Conservation (phyloP, 2,329 filamentous ascomycete genomes). For the Cladosporium cucumerinum region DNA sequence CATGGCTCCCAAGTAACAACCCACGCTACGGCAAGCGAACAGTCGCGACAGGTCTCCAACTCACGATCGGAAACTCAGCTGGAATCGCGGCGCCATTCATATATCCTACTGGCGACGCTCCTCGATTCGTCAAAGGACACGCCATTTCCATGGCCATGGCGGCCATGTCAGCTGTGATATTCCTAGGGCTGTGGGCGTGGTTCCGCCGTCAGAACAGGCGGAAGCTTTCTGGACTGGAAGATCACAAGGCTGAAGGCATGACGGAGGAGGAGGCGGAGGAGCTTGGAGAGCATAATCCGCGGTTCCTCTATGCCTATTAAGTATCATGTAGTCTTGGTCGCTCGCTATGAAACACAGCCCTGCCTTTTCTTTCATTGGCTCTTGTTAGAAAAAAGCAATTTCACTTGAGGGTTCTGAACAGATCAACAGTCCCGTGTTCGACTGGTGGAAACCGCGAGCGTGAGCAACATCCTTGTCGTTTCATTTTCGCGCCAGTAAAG, state of each 20-base stretch:
- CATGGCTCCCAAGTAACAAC: constrained; percentile 56
- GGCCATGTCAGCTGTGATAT: constrained; percentile 36
- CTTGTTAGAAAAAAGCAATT: not conserved
- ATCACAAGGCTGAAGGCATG: constrained; percentile 40
- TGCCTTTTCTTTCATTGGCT: not conserved
- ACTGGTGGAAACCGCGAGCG: not conserved
- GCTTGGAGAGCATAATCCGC: constrained; percentile 45
- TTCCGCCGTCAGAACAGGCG: constrained; percentile 38
- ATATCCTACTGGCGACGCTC: constrained; percentile 45
- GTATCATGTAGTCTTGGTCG: not conserved
- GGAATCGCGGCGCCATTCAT: constrained; percentile 59
- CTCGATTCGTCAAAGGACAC: constrained; percentile 50
- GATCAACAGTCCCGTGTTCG: not conserved
- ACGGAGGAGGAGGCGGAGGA: constrained; percentile 43
- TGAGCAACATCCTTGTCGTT: not conserved
- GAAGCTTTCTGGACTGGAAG: constrained; percentile 39
- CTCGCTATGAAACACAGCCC: not conserved
- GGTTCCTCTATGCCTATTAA: constrained; percentile 38
- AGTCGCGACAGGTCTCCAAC: constrained; percentile 66
- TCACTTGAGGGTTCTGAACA: not conserved
- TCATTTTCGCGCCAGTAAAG: not conserved
- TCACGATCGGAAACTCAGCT: constrained; percentile 66
- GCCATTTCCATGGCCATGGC: constrained; percentile 52
- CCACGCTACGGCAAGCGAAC: constrained; percentile 75
- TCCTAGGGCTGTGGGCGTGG: constrained; percentile 19